Base-by-base conservation (phyloP, 2,329 filamentous ascomycete genomes). In the Incumbomyces delicatus region DNA sequence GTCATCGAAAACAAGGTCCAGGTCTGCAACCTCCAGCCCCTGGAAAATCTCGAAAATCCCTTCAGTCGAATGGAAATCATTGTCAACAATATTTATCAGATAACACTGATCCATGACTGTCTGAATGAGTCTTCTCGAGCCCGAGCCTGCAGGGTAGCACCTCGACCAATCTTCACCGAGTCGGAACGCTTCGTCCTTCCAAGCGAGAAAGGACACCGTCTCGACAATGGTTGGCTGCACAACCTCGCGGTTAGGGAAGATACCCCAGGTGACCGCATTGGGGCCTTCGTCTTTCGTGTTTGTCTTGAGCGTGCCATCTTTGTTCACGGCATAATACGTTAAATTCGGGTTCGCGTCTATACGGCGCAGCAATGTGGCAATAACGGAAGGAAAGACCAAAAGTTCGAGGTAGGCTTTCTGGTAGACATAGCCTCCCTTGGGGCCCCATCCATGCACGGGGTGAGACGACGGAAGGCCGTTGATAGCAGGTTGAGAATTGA, bases 201-300 rank as follows among this genome's bases (percentile, higher is more conserved):
- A 98, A 2, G 92, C 92, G 45, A 98, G 73, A 76, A 98, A 98
- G 64, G 87, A 94, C 63, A 98, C 83, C 14, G 87, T 94, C 70
- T 98, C 92, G 44, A 98, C 92, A 59, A 98, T 95, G n/a, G 92
- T 98, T 12, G 92, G 92, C 66, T 98, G 92, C n/a, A 98, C 89
- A 61, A 98, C 95, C 67, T 98, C 92, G 65, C 96, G 94, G 49
- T 92, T 92, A 0, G 92, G 90, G 71, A 96, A 98, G 30, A 98
- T 94, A 66, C 92, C 92, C 92, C 92, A 98, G 1, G 92, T 98
- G 41, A 98, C 86, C n/a, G 92, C 92, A 59, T 98, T 98, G 32
- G 92, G 92, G 5, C 87, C 86, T 57, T 94, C 87, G 17, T 80
- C 78, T 7, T 82, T 81, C 1, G 87, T 81, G 60, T 98, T 96